Evolutionary conservation across 495 filamentous ascomycete genomes (phyloP), one percentile per base, ranked within the genome.

Genomic region (Tuber aestivum): DNA sequence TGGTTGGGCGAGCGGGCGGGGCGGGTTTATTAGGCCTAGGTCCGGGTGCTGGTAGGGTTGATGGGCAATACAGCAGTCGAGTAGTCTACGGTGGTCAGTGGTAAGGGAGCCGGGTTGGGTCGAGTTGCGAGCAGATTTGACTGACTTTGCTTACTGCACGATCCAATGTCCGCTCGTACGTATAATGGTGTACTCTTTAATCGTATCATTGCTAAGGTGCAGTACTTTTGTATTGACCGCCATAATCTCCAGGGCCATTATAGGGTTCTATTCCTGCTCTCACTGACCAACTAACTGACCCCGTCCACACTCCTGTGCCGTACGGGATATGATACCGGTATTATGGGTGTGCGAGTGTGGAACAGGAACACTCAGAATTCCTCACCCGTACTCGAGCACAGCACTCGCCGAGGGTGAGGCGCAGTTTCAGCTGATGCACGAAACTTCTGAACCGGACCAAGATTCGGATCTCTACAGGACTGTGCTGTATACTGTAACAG

Each of bases 391-490:
- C n/a, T n/a, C n/a, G n/a, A n/a, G n/a, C n/a, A n/a, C n/a, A n/a
- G n/a, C 32, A 61, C 56, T 61, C 56, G 56, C 56, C 56, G 56
- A 61, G 1, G 56, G n/a, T 61, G 56, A 32, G 56, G 56, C 56
- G 27, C 56, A 61, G 56, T 61, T 61, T 61, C 56, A 61, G 56
- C 56, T 61, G 56, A 32, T 61, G 56, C 56, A 61, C n/a, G 48
- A 61, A 61, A 32, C 56, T 32, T 32, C n/a, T 32, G 56, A 61
- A 61, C 56, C n/a, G 32, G 32, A 61, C 56, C 56, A n/a, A 61
- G 56, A 16, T 32, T 61, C n/a, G n/a, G 56, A 61, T 61, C 56
- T 32, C n/a, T n/a, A n/a, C n/a, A n/a, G 44, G 20, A 9, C 44
- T 48, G 44, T 48, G 20, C 48, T 8, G 56, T 27, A 32, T 21